A percentile compares a stretch with the other conserved stretches of the same genome.
Conservation (phyloP, 495 filamentous ascomycete species). For the Talaromyces stipitatus region DNA sequence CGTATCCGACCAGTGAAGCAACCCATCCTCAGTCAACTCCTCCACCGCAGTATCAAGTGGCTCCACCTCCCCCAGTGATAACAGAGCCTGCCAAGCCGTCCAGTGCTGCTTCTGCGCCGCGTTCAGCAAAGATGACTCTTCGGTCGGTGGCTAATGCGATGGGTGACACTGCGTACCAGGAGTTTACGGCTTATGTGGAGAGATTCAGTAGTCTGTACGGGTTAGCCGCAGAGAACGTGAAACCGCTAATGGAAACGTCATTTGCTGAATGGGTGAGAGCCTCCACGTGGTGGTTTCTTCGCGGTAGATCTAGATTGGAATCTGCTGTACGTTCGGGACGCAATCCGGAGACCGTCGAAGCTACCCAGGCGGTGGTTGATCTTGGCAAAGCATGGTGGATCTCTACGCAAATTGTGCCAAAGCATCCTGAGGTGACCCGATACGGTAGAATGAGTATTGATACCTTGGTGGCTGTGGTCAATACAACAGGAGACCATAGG, state of each 20-base stretch:
- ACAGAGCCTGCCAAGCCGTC: background rate
- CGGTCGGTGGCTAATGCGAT: constrained; percentile 33
- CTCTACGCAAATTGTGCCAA: constrained; percentile 52
- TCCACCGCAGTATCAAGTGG: background rate
- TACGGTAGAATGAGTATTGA: constrained; percentile 40
- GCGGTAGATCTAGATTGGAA: constrained; percentile 67
- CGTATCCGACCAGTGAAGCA: background rate
- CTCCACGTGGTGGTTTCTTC: constrained; percentile 82
- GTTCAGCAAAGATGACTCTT: constrained; percentile 25
- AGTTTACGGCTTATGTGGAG: constrained; percentile 58
- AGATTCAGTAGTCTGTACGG: constrained; percentile 63
- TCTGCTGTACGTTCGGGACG: constrained; percentile 48
- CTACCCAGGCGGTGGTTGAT: constrained; percentile 65
- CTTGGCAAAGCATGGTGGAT: constrained; percentile 83
- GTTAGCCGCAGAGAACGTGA: constrained; percentile 62
- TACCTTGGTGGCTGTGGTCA: constrained; percentile 32
- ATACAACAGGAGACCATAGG: constrained; percentile 38
- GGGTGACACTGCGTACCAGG: constrained; percentile 56
- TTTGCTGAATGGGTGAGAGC: constrained; percentile 60
- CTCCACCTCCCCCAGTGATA: background rate
- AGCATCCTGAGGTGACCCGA: constrained; percentile 41
- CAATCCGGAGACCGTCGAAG: constrained; percentile 9
- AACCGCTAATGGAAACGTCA: constrained; percentile 49
- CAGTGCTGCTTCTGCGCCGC: background rate
- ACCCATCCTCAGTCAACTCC: background rate